Evolutionary conservation across 441 rosid species (phyloP).

Genomic region (Geranium incanum): DNA sequence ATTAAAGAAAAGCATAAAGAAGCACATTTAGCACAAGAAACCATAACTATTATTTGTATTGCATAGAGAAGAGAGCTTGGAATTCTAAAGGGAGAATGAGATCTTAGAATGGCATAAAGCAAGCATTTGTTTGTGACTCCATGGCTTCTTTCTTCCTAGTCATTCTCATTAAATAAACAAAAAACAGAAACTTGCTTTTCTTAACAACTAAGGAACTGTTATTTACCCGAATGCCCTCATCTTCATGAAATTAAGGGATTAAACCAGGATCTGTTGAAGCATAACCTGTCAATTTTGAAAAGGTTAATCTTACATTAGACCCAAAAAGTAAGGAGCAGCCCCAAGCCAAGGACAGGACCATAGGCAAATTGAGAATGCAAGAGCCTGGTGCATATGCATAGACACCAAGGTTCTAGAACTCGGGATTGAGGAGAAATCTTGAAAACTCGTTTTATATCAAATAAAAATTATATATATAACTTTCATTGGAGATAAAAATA

Average conservation of each 20-base stretch:
- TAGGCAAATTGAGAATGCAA: not conserved
- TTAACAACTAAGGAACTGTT: conserved; percentile 59
- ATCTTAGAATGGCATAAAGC: conserved; percentile 58
- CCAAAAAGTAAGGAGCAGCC: conserved; percentile 10
- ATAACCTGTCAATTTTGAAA: conserved; percentile 1
- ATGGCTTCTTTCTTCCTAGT: conserved; percentile 22
- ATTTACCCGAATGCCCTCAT: conserved; percentile 33
- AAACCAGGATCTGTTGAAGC: conserved; percentile 11
- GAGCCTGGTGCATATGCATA: conserved; percentile 12
- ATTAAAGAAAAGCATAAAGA: conserved; percentile 42
- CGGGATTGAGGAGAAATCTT: too few species aligned
- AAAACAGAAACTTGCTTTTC: conserved; percentile 44
- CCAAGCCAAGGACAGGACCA: conserved; percentile 11
- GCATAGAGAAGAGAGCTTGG: conserved; percentile 62
- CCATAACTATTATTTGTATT: conserved; percentile 36
- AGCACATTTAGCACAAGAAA: conserved; percentile 47
- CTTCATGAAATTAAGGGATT: conserved; percentile 5
- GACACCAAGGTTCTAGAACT: conserved; percentile 28
- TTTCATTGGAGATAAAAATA: conserved; percentile 22
- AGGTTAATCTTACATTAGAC: conserved; percentile 10
- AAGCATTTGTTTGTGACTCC: conserved; percentile 43
- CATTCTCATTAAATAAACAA: conserved; percentile 26
- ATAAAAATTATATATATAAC: too few species aligned
- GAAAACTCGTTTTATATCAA: too few species aligned
- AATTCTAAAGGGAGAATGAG: conserved; percentile 49